Evolutionary conservation across 1,284 basidiomycete species (phyloP).

Genomic region (Heterobasidion irregulare): DNA sequence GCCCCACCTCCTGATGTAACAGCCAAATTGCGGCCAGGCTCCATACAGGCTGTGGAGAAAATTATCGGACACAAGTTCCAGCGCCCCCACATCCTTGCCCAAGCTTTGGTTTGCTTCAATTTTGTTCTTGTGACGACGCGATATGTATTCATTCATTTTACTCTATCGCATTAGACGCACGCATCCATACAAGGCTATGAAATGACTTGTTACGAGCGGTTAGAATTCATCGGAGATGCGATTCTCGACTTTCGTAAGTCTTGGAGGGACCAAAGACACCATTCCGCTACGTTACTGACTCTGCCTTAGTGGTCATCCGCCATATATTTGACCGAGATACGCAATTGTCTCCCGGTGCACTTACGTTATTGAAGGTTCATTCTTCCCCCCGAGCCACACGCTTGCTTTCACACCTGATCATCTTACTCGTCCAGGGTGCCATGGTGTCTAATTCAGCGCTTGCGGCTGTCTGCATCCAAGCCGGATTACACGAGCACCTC

Average conservation of each 20-base stretch:
- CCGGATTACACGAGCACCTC: conserved; percentile 55
- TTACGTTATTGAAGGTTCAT: conserved; percentile 66
- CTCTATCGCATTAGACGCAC: conserved; percentile 45
- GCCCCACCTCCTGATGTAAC: conserved; percentile 31
- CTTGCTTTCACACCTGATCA: background rate
- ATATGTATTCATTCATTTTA: background rate
- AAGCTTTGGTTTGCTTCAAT: conserved; percentile 52
- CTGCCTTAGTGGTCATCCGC: conserved; percentile 55
- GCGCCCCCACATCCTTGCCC: conserved; percentile 51
- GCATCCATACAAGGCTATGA: conserved; percentile 46
- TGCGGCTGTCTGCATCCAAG: conserved; percentile 63
- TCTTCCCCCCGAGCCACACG: conserved; percentile 5
- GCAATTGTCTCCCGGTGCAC: conserved; percentile 55
- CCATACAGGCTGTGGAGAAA: conserved; percentile 47
- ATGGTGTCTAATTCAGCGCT: conserved; percentile 76
- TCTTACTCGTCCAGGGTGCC: conserved; percentile 41
- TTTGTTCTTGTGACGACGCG: background rate
- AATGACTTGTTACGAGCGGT: conserved; percentile 54
- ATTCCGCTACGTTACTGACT: background rate
- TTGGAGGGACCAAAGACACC: background rate
- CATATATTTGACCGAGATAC: conserved; percentile 59
- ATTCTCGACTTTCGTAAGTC: conserved; percentile 70
- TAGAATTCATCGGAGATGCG: conserved; percentile 80
- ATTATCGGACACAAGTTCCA: conserved; percentile 56
- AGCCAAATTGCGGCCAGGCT: conserved; percentile 32